Percentiles rank a stretch among this genome's conserved stretches.
Conservation (phyloP, 345 rosid species). For the Diplotaxis tenuifolia region DNA sequence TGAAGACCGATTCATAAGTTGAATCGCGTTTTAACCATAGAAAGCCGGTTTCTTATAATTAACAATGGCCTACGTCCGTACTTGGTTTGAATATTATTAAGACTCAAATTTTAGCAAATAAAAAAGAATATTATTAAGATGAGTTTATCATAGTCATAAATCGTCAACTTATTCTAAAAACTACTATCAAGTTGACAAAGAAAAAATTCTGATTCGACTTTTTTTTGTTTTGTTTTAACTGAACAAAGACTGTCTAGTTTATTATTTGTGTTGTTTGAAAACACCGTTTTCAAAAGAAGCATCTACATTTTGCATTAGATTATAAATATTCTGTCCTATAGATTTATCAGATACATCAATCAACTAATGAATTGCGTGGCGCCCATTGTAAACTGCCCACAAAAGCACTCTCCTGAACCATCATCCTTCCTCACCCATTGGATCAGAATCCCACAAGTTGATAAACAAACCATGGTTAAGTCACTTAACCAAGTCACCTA, state of each 20-base stretch:
- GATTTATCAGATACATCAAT: not conserved
- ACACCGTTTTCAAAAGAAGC: not conserved
- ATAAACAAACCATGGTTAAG: conserved; percentile 32
- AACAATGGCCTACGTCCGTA: not conserved
- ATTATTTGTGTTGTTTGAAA: not conserved
- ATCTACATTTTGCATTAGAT: not conserved
- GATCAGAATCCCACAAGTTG: conserved; percentile 47
- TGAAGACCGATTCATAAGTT: conserved; percentile 24
- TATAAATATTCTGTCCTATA: not conserved
- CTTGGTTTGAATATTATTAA: not conserved
- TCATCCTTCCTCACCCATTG: conserved; percentile 38
- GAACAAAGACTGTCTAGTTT: not conserved
- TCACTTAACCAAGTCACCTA: not conserved
- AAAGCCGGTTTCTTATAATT: not conserved
- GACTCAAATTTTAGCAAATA: too few species aligned
- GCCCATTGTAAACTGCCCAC: conserved; percentile 21
- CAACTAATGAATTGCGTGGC: conserved; percentile 44
- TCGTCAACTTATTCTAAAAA: not conserved
- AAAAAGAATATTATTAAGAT: too few species aligned
- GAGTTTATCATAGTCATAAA: not conserved
- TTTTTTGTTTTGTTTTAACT: not conserved
- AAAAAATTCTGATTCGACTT: too few species aligned
- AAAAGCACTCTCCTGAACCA: conserved; percentile 18
- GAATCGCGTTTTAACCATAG: not conserved
- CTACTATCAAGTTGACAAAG: too few species aligned